Evolutionary conservation across 2,329 filamentous ascomycete species (phyloP).

Genomic region (Exophiala sideris): DNA sequence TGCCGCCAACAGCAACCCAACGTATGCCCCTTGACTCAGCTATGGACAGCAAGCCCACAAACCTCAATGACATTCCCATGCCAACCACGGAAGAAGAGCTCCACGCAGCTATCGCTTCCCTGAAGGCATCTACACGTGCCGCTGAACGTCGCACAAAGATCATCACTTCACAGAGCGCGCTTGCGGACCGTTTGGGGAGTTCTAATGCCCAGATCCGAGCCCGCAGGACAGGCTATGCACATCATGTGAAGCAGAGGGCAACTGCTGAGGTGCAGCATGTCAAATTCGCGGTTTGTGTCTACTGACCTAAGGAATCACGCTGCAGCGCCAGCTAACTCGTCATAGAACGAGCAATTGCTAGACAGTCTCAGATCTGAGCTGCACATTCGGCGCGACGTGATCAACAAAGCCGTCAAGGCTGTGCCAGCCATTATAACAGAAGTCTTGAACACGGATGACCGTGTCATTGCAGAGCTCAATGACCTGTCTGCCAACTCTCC

Average conservation of each 20-base stretch:
- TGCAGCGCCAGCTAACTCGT: background rate
- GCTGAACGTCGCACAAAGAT: conserved; percentile 11
- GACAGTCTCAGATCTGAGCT: conserved; percentile 5
- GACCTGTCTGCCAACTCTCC: background rate
- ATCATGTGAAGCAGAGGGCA: conserved; percentile 12
- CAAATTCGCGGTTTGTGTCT: conserved; percentile 14
- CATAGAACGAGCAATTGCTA: conserved; percentile 14
- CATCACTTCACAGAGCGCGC: conserved; percentile 9
- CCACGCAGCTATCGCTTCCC: conserved; percentile 10
- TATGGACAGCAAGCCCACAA: too few relatives aligned
- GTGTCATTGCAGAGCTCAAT: conserved; percentile 14
- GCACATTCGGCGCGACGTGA: conserved; percentile 1
- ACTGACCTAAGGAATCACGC: background rate
- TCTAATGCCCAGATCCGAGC: background rate
- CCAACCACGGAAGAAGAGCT: conserved; percentile 16
- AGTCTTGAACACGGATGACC: conserved; percentile 20
- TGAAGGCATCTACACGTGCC: conserved; percentile 17
- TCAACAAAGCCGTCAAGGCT: conserved; percentile 10
- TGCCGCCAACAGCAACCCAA: too few relatives aligned
- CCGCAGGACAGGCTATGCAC: conserved; percentile 4
- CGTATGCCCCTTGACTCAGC: too few relatives aligned
- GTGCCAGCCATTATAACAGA: conserved; percentile 2
- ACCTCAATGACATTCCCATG: background rate
- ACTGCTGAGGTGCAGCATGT: conserved; percentile 17
- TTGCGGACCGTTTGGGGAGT: background rate